These are phyloP conservation scores for Wickerhamiella qilinensis DNA, from an alignment of 805 yeast genomes.

Conservation along the genomic window DNA sequence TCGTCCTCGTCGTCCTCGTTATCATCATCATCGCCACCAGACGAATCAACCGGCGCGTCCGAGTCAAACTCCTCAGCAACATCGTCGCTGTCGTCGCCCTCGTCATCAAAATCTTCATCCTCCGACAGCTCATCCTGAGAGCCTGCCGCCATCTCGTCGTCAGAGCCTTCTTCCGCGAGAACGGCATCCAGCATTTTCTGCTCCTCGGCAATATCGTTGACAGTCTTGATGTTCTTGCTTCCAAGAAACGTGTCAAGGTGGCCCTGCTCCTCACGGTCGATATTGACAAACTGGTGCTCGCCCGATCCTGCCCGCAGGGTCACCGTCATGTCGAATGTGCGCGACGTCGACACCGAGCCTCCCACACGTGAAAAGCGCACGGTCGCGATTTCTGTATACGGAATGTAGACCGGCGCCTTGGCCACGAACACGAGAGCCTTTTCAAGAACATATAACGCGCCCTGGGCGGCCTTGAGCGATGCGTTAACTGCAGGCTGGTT, in stretches of 20 bases:
- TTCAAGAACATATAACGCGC: constrained; percentile 83
- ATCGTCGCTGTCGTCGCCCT: constrained; percentile 45
- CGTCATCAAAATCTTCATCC: constrained; percentile 80
- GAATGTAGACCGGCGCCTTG: constrained; percentile 85
- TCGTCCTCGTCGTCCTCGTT: constrained; percentile 10
- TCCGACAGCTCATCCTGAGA: constrained; percentile 43
- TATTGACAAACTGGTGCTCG: constrained; percentile 73
- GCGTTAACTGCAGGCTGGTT: constrained; percentile 79
- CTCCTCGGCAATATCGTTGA: constrained; percentile 80
- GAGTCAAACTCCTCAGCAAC: constrained; percentile 77
- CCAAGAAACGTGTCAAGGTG: constrained; percentile 59
- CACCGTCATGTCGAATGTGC: constrained; percentile 87
- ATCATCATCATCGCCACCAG: constrained; percentile 16
- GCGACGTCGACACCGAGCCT: constrained; percentile 51
- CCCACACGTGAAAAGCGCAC: constrained; percentile 85
- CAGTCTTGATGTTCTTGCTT: constrained; percentile 62
- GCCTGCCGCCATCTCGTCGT: constrained; percentile 32
- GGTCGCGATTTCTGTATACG: constrained; percentile 61
- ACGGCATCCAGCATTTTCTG: constrained; percentile 68
- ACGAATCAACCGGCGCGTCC: constrained; percentile 29
- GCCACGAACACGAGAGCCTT: constrained; percentile 81
- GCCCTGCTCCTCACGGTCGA: constrained; percentile 78
- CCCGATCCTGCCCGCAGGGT: constrained; percentile 46
- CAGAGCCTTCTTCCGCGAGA: constrained; percentile 38
- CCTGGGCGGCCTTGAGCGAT: constrained; percentile 89